Base-by-base conservation (phyloP, 495 filamentous ascomycete genomes). In the Aspergillus incahuasiensis region DNA sequence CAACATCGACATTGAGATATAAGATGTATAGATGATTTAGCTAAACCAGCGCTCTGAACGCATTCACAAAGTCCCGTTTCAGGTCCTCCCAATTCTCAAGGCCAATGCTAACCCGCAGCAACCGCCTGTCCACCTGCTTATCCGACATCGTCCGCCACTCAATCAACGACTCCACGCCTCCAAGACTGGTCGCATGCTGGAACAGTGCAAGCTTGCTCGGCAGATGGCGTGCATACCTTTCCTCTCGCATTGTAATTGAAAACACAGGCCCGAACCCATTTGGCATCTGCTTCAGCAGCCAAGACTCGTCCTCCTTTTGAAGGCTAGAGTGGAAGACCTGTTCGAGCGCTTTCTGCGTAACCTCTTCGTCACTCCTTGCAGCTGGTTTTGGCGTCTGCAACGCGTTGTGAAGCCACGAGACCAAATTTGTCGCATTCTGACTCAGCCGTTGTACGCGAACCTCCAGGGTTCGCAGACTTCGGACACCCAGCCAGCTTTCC, bases 181-280 rank as follows among this genome's bases (percentile, higher is more conserved):
- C 94, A 6, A 98, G 71, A 68, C 87, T 92, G 15, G 94, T 98
- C 6, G 94, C 92, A 78, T 98, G 94, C 59, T 95, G 89, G 76
- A 97, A 98, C 48, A 91, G 80, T 22, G 79, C 56, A 64, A 97
- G 67, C 73, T 88, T 84, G 62, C 85, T 86, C 21, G 94, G 94
- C 51, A 98, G 67, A 38, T 73, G 69, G 34, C 78, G 76, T 2
- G 94, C 92, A 42, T 81, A 65, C 6, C 71, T 68, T 60, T 81
- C 77, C 5, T 74, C 73, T 55, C 80, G 79, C 79, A 89, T 81
- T 13, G 68, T 74, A 38, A 96, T 78, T 1, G 87, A 76, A 63
- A 97, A 98, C 8, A 98, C 94, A 4, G 94, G 87, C 0, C 91
- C 91, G 63, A 82, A 95, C 0, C 94, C 94, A 57, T 83, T 82